Evolutionary conservation across 805 yeast species (phyloP), one percentile per base, ranked within the genome.

Genomic region (Henningerozyma blattae): DNA sequence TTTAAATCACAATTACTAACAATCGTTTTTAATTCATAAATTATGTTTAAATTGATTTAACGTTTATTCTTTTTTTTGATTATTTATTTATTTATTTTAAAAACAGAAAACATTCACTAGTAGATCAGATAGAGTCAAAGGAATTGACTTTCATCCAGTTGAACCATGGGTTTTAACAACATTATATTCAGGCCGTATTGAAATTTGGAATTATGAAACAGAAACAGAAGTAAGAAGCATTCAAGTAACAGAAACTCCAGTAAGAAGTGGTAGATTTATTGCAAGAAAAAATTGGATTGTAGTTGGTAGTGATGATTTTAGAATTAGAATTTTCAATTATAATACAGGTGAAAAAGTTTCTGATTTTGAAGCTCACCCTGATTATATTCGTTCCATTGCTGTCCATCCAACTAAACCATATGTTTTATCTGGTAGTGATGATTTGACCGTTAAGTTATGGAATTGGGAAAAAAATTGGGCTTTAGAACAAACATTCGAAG

Each of bases 311-410:
- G 99, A 91, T 57, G 99, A 91, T 61, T 89, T 83, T 70, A 89
- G 82, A 54, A 65, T 91, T 38, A 76, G 98, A 52, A 93, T 91
- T 20, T 91, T 75, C 68, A 91, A 91, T 61, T 86, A 84, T 66
- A 85, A 85, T 61, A 91, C 98, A 15, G 87, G 94, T 37, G 98
- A 91, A 61, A 86, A 85, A 56, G 73, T 91, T 42, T 71, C 84
- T 26, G 97, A 87, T 61, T 91, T 89, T 53, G 98, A 91, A 64
- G 97, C 96, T 8, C 98, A 91, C 55, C 95, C 95, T 7, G 98
- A 91, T 60, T 91, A 91, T 59, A 82, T 91, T 52, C 77, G 98
- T 57, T 75, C 83, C 36, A 73, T 91, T 44, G 91, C 94, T 9
- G 94, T 89, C 28, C 98, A 91, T 61, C 96, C 97, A 28, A 69